Conservation (phyloP, 2,329 filamentous ascomycete genomes). For the Sporothrix variecibatus region DNA sequence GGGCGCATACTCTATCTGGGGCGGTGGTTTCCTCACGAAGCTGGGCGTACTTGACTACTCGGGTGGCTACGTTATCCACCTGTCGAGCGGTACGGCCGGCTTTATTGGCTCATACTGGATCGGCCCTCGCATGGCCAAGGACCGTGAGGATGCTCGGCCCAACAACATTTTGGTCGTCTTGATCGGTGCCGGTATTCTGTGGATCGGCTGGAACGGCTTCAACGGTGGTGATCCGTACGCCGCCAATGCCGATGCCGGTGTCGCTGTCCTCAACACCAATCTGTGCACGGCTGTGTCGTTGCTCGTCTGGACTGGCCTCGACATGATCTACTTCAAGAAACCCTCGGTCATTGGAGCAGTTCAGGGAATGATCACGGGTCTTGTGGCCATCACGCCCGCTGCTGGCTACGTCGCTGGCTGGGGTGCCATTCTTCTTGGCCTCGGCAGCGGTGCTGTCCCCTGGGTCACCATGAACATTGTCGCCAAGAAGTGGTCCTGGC, state of each 20-base stretch:
- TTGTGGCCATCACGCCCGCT: constrained; percentile 54
- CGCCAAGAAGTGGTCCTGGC: constrained; percentile 40
- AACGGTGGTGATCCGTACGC: constrained; percentile 56
- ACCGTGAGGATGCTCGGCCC: constrained; percentile 48
- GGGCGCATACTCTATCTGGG: constrained; percentile 34
- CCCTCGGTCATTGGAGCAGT: constrained; percentile 53
- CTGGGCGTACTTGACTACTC: constrained; percentile 54
- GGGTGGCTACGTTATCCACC: constrained; percentile 55
- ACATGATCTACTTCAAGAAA: constrained; percentile 50
- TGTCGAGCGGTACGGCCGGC: constrained; percentile 54
- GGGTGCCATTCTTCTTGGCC: constrained; percentile 52
- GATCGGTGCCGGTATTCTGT: constrained; percentile 52
- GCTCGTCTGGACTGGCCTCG: constrained; percentile 49
- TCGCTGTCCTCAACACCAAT: constrained; percentile 55
- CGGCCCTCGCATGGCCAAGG: constrained; percentile 47
- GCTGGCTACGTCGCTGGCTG: constrained; percentile 54
- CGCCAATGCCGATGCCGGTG: constrained; percentile 51
- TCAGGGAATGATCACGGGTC: constrained; percentile 54
- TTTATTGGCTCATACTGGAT: constrained; percentile 51
- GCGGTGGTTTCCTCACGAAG: constrained; percentile 39
- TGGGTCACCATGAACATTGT: constrained; percentile 53
- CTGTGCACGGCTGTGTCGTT: constrained; percentile 51
- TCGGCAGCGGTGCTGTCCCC: constrained; percentile 47
- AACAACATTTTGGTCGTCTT: constrained; percentile 50
- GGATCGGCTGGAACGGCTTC: constrained; percentile 57